Base-by-base conservation (phyloP, 495 filamentous ascomycete species). In the Cetradonia linearis region DNA sequence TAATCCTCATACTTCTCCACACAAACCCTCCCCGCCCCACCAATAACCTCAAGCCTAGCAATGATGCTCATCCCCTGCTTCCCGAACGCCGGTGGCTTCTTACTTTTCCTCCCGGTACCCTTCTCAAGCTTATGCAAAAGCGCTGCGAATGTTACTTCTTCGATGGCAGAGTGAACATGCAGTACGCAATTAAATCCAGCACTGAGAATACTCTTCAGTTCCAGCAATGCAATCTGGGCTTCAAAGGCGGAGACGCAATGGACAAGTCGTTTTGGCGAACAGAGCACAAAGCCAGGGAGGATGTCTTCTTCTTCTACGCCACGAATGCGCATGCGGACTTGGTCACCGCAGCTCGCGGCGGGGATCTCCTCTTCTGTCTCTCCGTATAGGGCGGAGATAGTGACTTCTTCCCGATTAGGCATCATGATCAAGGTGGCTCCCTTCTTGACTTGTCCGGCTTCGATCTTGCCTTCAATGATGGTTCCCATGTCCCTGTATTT, bases 401-500 rank as follows among this genome's bases (percentile, higher is more conserved):
- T 78, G 47, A 95, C 79, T 47, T 83, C 82, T 44, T 91, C 84
- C 63, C 84, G 84, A 70, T 94, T 95, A 44, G 93, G 93, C 94
- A 99, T 97, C 83, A 99, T 88, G 53, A 91, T 70, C 63, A 94
- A 82, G 60, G 66, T 84, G 70, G 79, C 79, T 53, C 85, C 87
- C 77, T 96, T 97, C 78, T 88, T 90, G 75, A 95, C 76, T 31
- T 91, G 84, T 66, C 93, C 93, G 9, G 90, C 84, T 73, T 99
- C 94, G 66, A 99, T 87, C 75, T 95, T 96, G 57, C 93, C 93
- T 74, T 99, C 94, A 23, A 94, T 81, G 78, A 97, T 91, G 63
- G 93, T 97, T 68, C 93, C 93, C 86, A 99, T 88, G 72, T 97
- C 92, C 66, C 85, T 83, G 76, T 97, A 97, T 72, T 97, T 99